Conservation (phyloP, 805 yeast genomes). For the Starmerella powellii region DNA sequence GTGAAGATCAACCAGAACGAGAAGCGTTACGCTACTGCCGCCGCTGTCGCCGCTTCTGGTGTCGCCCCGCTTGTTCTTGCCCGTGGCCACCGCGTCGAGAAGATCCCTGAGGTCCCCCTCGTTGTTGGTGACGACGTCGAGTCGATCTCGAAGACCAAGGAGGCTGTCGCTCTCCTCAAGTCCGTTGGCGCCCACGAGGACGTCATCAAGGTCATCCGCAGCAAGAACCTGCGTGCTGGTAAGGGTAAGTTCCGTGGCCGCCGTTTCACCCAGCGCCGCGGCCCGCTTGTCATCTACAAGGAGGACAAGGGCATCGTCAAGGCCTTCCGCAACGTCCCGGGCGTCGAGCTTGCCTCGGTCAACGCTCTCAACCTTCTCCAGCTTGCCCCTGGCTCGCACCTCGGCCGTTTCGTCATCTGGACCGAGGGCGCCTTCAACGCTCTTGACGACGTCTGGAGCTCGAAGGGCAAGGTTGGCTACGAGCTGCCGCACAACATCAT, state of each 20-base stretch:
- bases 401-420: constrained; percentile 99
- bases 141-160: constrained; percentile 92
- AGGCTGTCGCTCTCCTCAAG: constrained; percentile 95
- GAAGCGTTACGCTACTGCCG: constrained; percentile 99
- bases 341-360: constrained; percentile 95
- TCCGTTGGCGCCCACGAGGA: constrained; percentile 98
- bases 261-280: constrained; percentile 99
- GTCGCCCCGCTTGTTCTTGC: constrained; percentile 97
- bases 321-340: constrained; percentile 99
- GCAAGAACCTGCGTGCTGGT: constrained; percentile 99
- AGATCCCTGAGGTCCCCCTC: constrained; percentile 95
- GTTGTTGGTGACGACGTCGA: constrained; percentile 91
- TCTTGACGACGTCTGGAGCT: constrained; percentile 94
- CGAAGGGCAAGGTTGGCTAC: constrained; percentile 85
- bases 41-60: constrained; percentile 98
- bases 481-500: constrained; percentile 87
- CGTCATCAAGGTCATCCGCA: constrained; percentile 93
- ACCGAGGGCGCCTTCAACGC: constrained; percentile 96
- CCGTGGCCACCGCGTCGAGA: constrained; percentile 99
- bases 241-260: constrained; percentile 99
- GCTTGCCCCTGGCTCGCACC: constrained; percentile 99
- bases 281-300: constrained; percentile 97
- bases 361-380: constrained; percentile 87
- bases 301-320: constrained; percentile 94
- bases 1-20: constrained; percentile 99